Conservation (phyloP, 306 rosid genomes). For the Fagus sylvatica region DNA sequence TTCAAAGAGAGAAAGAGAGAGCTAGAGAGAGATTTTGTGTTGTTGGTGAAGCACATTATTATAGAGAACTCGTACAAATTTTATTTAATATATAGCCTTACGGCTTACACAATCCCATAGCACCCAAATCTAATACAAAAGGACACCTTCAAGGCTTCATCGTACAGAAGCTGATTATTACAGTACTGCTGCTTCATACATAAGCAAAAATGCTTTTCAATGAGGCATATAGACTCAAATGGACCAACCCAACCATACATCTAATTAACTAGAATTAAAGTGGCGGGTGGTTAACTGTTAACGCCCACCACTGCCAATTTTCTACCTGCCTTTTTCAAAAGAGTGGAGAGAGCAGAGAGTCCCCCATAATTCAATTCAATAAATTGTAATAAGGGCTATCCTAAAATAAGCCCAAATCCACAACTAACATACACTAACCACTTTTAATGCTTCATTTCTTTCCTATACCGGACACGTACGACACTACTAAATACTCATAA, state of each 20-base stretch:
- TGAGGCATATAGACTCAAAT: neutral
- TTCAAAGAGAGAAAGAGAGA: too few relatives aligned
- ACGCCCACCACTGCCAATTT: constrained; percentile 51
- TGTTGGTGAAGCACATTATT: neutral
- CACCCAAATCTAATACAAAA: neutral
- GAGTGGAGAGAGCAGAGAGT: constrained; percentile 25
- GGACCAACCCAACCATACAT: neutral
- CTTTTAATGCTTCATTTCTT: neutral
- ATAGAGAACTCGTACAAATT: neutral
- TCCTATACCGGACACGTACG: too few relatives aligned
- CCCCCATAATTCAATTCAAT: constrained; percentile 14
- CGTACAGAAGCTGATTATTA: neutral
- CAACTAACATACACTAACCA: constrained; percentile 12
- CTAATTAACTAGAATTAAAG: constrained; percentile 5
- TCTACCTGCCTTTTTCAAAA: constrained; percentile 32
- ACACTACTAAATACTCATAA: neutral
- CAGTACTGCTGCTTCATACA: neutral
- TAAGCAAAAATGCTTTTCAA: neutral
- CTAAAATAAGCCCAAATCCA: constrained; percentile 43
- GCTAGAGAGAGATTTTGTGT: neutral
- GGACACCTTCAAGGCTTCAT: neutral
- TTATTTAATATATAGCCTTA: neutral
- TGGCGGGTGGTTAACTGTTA: constrained; percentile 48
- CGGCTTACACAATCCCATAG: neutral
- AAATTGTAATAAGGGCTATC: constrained; percentile 27